These are phyloP conservation scores for Bonnemaisonia californica DNA, from an alignment of 31 red algal genomes.

Conservation along the genomic window DNA sequence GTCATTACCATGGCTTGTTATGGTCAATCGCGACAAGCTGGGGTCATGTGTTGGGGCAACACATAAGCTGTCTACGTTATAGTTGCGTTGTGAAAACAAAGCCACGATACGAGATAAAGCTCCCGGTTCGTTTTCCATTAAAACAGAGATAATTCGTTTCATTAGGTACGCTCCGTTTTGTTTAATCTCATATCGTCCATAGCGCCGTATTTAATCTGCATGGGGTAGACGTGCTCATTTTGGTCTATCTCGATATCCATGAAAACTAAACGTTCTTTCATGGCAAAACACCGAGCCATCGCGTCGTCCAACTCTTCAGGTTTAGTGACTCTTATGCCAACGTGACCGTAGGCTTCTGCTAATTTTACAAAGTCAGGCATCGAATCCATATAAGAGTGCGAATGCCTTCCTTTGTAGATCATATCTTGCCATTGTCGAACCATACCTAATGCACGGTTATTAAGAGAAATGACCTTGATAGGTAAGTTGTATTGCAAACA, in stretches of 20 bases:
- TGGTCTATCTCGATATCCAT: neutral
- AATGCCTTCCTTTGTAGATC: constrained; percentile 18
- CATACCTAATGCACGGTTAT: constrained; percentile 25
- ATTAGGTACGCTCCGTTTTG: neutral
- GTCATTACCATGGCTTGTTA: neutral
- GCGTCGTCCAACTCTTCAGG: neutral
- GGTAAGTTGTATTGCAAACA: neutral
- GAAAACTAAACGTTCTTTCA: neutral
- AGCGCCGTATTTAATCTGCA: neutral
- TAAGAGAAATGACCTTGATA: neutral
- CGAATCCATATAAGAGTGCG: neutral
- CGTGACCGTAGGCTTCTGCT: constrained; percentile 1
- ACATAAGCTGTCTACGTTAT: constrained; percentile 9
- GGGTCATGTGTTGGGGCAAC: neutral
- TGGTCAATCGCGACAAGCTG: neutral
- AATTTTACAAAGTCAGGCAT: constrained; percentile 10
- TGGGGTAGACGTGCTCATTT: neutral
- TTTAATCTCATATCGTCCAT: neutral
- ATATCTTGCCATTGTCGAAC: constrained; percentile 38
- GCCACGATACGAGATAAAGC: neutral
- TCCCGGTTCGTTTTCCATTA: constrained; percentile 11
- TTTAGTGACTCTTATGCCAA: neutral
- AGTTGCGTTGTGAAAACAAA: constrained; percentile 5
- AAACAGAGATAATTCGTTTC: constrained; percentile 3
- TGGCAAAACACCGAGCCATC: neutral